Percentiles rank a stretch among this genome's conserved stretches.
Evolutionary conservation across 345 rosid species (phyloP).

Genomic region (Ceriops decandra): DNA sequence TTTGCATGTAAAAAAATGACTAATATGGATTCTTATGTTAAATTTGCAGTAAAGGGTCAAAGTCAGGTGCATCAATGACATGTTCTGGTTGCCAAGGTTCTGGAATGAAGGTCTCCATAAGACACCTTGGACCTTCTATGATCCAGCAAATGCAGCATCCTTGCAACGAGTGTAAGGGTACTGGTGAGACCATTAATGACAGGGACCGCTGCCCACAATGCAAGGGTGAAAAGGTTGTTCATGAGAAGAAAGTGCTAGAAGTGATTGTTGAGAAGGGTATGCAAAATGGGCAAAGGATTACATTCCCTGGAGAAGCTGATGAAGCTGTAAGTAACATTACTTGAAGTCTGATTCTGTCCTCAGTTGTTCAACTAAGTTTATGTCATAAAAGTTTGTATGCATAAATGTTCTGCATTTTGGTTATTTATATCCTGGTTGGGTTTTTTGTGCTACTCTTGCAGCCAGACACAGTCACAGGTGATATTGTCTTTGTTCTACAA

Average conservation of each 20-base stretch:
- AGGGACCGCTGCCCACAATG: slow-evolving; percentile 40
- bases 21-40: background rate
- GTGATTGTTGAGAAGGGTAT: slow-evolving; percentile 45
- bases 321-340: slow-evolving; percentile 28
- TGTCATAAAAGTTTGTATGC: too few species aligned
- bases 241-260: slow-evolving; percentile 40
- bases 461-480: slow-evolving; percentile 53
- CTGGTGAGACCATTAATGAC: slow-evolving; percentile 40
- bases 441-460: slow-evolving; percentile 20
- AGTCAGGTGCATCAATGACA: slow-evolving; percentile 36
- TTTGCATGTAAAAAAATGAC: background rate
- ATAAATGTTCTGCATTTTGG: background rate
- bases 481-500: slow-evolving; percentile 54
- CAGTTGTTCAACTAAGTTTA: too few species aligned
- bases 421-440: background rate
- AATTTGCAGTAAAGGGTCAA: slow-evolving; percentile 35
- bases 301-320: slow-evolving; percentile 44
- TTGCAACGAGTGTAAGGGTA: slow-evolving; percentile 39
- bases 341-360: too few species aligned
- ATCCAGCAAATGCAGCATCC: slow-evolving; percentile 47
- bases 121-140: slow-evolving; percentile 42
- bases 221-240: slow-evolving; percentile 43
- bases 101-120: slow-evolving; percentile 40
- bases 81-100: slow-evolving; percentile 41
- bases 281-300: slow-evolving; percentile 39